Conservation (phyloP, 768 basidiomycete species). For the Antrodiella citrinella region DNA sequence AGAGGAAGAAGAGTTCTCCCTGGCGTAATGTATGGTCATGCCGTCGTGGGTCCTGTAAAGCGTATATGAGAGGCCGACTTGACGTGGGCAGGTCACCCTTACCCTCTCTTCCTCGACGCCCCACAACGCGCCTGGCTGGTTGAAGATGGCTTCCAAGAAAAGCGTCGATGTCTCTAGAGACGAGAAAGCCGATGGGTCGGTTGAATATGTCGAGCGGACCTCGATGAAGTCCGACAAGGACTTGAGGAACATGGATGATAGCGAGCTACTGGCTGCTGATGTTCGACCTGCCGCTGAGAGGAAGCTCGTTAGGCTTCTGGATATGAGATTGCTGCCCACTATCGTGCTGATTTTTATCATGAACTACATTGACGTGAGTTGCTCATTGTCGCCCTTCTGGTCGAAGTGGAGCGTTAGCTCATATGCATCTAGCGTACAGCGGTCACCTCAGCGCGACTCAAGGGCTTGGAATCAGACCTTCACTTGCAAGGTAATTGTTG, state of each 20-base stretch:
- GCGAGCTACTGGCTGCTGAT: slow-evolving; percentile 16
- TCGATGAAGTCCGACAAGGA: neutral
- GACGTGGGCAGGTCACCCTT: neutral
- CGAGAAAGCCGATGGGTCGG: neutral
- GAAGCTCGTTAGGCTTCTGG: slow-evolving; percentile 47
- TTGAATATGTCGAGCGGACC: slow-evolving; percentile 10
- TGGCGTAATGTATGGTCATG: neutral
- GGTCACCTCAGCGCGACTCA: slow-evolving; percentile 29
- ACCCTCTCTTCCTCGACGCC: neutral
- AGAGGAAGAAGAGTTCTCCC: neutral
- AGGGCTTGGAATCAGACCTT: slow-evolving; percentile 33
- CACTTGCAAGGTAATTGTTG: slow-evolving; percentile 21
- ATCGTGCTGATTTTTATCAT: slow-evolving; percentile 54
- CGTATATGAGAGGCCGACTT: neutral
- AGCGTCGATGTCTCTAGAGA: neutral
- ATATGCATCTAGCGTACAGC: slow-evolving; percentile 25
- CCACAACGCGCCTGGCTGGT: no score
- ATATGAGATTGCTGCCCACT: slow-evolving; percentile 46
- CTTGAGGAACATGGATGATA: slow-evolving; percentile 10
- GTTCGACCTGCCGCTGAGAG: slow-evolving; percentile 21
- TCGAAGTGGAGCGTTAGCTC: no score
- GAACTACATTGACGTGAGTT: slow-evolving; percentile 61
- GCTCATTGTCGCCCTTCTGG: no score
- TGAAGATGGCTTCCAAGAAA: neutral
- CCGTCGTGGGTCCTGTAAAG: no score